Base-by-base conservation (phyloP, 208 protist species). In the Phytomonas sp. region DNA sequence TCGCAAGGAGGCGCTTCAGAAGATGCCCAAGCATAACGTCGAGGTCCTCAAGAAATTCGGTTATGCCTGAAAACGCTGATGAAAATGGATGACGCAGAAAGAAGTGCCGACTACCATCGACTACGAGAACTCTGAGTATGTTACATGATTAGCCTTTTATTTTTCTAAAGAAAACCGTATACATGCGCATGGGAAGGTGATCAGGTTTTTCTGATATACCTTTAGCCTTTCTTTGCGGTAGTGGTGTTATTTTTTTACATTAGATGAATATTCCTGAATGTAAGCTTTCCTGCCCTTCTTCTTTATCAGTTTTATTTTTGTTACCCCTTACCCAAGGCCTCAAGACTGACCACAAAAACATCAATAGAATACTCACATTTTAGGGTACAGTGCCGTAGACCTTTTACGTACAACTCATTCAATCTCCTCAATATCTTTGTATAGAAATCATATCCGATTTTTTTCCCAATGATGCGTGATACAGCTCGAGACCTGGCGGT, bases 21-120 rank as follows among this genome's bases (percentile, higher is more conserved):
- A 93, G 85, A 93, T 93, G 81, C 79, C 82, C 51, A 87, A 88
- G 80, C 80, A 91, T 67, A 91, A 94, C 80, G 84, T 94, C 40
- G 87, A 77, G 74, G 80, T 94, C 63, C 83, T 94, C 72, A 92
- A 92, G 81, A 96, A 96, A 84, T 96, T 92, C 70, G 91, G 91
- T 68, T 89, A 85, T 78, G 85, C 91, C 70, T 93, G 87, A 88
- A 20, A 9, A 64, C 60, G 60, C 23, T 15, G 36, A 64, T 64
- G 23, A 64, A 64, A 40, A 17, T 5, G 36, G 23, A 40, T 43
- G 3, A 64, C 32, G 13, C 36, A 2, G 31, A 64, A 6, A 20
- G 51, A 40, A 17, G 36, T 20, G 31, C 3, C 9, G 3, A 17
- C 31, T 15, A 64, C 23, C 23, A 34, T 64, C 13, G 31, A 64